Percentiles rank a stretch among this genome's conserved stretches.
Conservation (phyloP, 257 asterid genomes). For the Cynanchum wilfordii region DNA sequence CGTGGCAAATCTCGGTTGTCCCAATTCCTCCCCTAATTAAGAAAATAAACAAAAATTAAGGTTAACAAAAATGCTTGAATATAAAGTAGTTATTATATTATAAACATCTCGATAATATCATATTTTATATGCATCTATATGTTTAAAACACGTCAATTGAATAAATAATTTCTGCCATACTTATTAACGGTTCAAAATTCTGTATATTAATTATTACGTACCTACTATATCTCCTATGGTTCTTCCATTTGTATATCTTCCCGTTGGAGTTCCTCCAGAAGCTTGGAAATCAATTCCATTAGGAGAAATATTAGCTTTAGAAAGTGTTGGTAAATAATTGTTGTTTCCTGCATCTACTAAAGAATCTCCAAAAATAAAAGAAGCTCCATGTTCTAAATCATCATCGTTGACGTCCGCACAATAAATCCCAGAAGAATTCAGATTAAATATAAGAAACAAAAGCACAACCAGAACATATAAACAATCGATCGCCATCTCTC, state of each 20-base stretch:
- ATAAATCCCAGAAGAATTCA: constrained; percentile 16
- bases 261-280: constrained; percentile 82
- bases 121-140: no score
- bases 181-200: no score
- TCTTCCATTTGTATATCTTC: constrained; percentile 81
- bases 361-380: constrained; percentile 79
- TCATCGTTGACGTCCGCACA: constrained; percentile 24
- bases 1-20: constrained; percentile 56
- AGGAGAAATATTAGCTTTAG: constrained; percentile 65
- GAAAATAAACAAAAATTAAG: neutral
- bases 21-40: constrained; percentile 66
- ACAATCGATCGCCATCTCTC: constrained; percentile 34
- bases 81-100: no score
- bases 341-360: constrained; percentile 95
- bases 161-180: no score
- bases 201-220: constrained; percentile 27
- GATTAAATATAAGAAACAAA: constrained; percentile 24
- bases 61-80: neutral
- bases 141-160: neutral
- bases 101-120: no score
- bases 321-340: constrained; percentile 64
- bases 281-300: constrained; percentile 84
- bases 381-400: constrained; percentile 52
- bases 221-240: constrained; percentile 90
- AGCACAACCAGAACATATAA: constrained; percentile 14